Conservation (phyloP, 345 rosid genomes). For the Carallia brachiata region DNA sequence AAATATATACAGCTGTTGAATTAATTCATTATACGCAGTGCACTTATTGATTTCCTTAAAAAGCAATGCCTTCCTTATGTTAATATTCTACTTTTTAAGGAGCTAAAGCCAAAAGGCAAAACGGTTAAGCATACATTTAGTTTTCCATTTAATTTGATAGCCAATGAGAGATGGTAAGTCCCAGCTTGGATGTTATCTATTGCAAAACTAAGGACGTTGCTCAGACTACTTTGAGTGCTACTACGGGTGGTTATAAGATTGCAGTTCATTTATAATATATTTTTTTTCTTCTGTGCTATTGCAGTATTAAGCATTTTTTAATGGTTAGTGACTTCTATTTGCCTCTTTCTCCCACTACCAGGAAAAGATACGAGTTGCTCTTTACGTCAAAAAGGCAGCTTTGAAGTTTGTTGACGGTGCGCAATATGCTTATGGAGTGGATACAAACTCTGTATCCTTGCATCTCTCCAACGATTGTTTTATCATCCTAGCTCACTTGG, state of each 20-base stretch:
- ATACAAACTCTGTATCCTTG: neutral
- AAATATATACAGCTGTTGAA: too few relatives aligned
- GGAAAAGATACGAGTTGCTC: conserved; percentile 92
- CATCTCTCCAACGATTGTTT: neutral
- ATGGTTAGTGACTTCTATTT: conserved; percentile 9
- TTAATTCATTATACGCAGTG: too few relatives aligned
- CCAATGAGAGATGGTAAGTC: too few relatives aligned
- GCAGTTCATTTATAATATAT: neutral
- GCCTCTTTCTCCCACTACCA: conserved; percentile 32
- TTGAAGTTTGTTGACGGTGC: conserved; percentile 86
- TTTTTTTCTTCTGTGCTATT: neutral
- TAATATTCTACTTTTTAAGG: too few relatives aligned
- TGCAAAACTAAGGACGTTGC: neutral
- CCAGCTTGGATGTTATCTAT: too few relatives aligned
- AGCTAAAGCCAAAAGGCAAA: too few relatives aligned
- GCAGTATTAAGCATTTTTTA: neutral
- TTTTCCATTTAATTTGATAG: too few relatives aligned
- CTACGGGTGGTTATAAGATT: neutral
- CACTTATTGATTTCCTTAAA: too few relatives aligned
- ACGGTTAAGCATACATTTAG: too few relatives aligned
- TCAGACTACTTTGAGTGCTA: conserved; percentile 1
- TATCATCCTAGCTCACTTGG: neutral
- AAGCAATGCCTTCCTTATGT: too few relatives aligned
- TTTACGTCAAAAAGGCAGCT: conserved; percentile 91
- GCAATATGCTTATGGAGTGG: conserved; percentile 10